Percentiles rank a stretch among this genome's conserved stretches.
Evolutionary conservation across 768 basidiomycete genomes (phyloP).

Genomic region (Russula sp.): DNA sequence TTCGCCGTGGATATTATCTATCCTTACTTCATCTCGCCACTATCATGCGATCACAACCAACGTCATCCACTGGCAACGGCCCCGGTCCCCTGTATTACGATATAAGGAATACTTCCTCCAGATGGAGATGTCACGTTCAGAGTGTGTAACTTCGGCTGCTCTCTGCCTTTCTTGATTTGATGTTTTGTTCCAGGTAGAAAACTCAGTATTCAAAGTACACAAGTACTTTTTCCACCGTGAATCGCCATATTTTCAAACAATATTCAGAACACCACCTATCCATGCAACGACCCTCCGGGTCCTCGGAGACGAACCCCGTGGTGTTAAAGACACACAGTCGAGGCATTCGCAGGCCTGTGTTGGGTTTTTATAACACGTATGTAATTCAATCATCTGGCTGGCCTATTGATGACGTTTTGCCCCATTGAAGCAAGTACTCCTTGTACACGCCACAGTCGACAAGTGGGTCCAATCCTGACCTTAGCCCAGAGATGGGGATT

Average conservation of each 20-base stretch:
- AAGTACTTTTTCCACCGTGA: constrained; percentile 64
- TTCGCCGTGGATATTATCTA: too few species aligned
- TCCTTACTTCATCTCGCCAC: too few species aligned
- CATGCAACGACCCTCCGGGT: constrained; percentile 33
- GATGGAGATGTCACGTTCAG: background rate
- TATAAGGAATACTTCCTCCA: background rate
- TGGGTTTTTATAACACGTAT: constrained; percentile 39
- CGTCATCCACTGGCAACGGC: background rate
- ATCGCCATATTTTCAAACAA: constrained; percentile 45
- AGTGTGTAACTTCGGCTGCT: background rate
- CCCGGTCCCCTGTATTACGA: fast-evolving
- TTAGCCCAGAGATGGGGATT: constrained; percentile 59
- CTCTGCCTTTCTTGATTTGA: background rate
- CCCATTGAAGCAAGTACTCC: constrained; percentile 48
- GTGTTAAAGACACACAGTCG: constrained; percentile 32
- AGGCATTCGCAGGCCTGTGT: constrained; percentile 34
- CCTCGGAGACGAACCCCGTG: constrained; percentile 36
- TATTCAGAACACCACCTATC: constrained; percentile 28
- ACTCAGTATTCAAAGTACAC: constrained; percentile 55
- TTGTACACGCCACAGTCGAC: constrained; percentile 46
- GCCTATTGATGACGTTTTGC: constrained; percentile 32
- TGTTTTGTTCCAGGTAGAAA: constrained; percentile 47
- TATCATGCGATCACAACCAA: background rate
- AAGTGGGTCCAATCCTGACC: constrained; percentile 56
- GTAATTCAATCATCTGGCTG: constrained; percentile 30